A percentile compares a stretch with the other conserved stretches of the same genome.
phyloP scores from a whole-genome alignment of 2,329 filamentous ascomycete genomes.

The Pseudocercospora vitis region DNA sequence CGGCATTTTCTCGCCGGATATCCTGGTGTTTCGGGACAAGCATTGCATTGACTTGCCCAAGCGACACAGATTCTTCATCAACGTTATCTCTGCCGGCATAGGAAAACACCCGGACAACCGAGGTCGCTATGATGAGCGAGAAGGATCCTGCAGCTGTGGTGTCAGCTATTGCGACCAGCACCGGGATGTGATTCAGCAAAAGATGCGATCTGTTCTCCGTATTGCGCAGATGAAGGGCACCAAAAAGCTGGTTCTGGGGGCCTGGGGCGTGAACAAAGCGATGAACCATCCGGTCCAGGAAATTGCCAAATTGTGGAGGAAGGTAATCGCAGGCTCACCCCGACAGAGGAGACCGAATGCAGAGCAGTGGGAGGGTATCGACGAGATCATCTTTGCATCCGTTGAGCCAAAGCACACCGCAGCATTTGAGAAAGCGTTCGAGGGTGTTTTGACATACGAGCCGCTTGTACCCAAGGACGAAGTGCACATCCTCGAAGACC shows the following conservation, averaged over 20 bases:
- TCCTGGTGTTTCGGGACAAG: slow-evolving; percentile 57
- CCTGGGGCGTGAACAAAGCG: slow-evolving; percentile 66
- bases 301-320: slow-evolving; percentile 58
- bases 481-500: slow-evolving; percentile 10
- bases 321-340: slow-evolving; percentile 37
- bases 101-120: slow-evolving; percentile 57
- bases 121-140: slow-evolving; percentile 35
- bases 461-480: slow-evolving; percentile 14
- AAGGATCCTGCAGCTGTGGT: slow-evolving; percentile 36
- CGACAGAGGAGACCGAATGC: slow-evolving; percentile 37
- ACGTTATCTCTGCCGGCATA: slow-evolving; percentile 61
- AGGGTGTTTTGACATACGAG: slow-evolving; percentile 32
- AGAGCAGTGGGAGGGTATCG: slow-evolving; percentile 48
- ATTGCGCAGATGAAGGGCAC: slow-evolving; percentile 51
- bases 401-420: slow-evolving; percentile 53
- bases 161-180: slow-evolving; percentile 51
- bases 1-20: slow-evolving; percentile 58
- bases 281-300: slow-evolving; percentile 60
- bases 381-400: slow-evolving; percentile 61
- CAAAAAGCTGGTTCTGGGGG: slow-evolving; percentile 57
- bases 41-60: slow-evolving; percentile 45
- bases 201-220: slow-evolving; percentile 60
- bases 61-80: slow-evolving; percentile 58
- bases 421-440: slow-evolving; percentile 48
- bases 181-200: slow-evolving; percentile 51